phyloP scores from a whole-genome alignment of 257 asterid genomes.

The Linderniella brevidens region DNA sequence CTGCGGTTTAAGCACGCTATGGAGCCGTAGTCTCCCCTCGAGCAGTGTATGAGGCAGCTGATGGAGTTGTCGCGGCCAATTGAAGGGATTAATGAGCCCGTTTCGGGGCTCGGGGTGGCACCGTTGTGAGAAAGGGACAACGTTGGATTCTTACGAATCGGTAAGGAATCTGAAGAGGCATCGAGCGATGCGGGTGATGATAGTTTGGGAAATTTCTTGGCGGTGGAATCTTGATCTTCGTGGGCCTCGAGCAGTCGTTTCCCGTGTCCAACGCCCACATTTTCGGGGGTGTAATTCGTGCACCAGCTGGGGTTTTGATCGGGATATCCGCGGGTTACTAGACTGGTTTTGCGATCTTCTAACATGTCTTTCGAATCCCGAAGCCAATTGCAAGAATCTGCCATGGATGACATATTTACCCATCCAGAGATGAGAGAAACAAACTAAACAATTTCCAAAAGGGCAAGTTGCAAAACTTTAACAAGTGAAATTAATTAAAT shows the following conservation, averaged over 20 bases:
- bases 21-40: conserved; percentile 75
- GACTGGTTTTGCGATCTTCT: conserved; percentile 40
- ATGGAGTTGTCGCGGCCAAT: conserved; percentile 81
- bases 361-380: conserved; percentile 25
- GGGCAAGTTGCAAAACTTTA: no score
- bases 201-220: conserved; percentile 12
- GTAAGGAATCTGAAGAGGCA: conserved; percentile 11
- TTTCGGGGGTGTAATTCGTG: conserved; percentile 22
- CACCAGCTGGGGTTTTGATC: conserved; percentile 20
- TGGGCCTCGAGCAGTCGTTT: conserved; percentile 29
- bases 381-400: neutral
- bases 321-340: conserved; percentile 34
- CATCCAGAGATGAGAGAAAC: neutral
- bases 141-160: conserved; percentile 18
- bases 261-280: conserved; percentile 10
- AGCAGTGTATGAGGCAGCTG: conserved; percentile 55
- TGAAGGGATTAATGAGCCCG: conserved; percentile 43
- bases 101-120: conserved; percentile 29
- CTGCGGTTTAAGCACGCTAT: conserved; percentile 51
- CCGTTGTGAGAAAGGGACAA: conserved; percentile 17
- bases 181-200: no score
- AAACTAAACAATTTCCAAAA: neutral
- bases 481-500: no score
- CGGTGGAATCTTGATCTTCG: conserved; percentile 19
- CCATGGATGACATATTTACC: neutral